Evolutionary conservation across 1,284 basidiomycete species (phyloP).

Genomic region (Malassezia japonica): DNA sequence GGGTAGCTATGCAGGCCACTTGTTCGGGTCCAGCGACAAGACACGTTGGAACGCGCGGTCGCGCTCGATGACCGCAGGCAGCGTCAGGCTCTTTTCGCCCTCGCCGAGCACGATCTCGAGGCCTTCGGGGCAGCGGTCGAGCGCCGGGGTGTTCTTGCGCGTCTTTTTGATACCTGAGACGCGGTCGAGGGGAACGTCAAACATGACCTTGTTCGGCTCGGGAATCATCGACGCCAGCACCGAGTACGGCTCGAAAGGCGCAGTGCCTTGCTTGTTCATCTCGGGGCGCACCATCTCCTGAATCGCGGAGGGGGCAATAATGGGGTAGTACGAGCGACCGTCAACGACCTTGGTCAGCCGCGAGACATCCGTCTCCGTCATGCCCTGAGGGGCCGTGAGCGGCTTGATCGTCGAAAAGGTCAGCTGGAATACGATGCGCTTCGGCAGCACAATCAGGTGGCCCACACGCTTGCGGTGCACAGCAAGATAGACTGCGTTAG

Average conservation of each 20-base stretch:
- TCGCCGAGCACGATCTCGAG: slow-evolving; percentile 12
- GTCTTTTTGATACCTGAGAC: slow-evolving; percentile 10
- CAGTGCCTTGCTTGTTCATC: not conserved
- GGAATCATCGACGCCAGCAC: not conserved
- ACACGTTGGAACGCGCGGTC: slow-evolving; percentile 13
- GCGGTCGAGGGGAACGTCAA: slow-evolving; percentile 1
- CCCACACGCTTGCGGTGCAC: slow-evolving; percentile 17
- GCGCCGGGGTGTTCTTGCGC: slow-evolving; percentile 12
- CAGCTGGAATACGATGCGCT: slow-evolving; percentile 13
- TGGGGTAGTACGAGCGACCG: slow-evolving; percentile 12
- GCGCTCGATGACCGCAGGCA: slow-evolving; percentile 10
- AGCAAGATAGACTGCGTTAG: slow-evolving; percentile 11
- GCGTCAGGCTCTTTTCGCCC: not conserved
- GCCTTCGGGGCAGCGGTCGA: slow-evolving; percentile 13
- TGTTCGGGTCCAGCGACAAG: slow-evolving; percentile 3
- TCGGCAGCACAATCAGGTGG: slow-evolving; percentile 15
- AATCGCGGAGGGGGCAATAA: not conserved
- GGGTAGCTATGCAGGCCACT: slow-evolving; percentile 11
- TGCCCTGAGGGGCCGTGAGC: not conserved
- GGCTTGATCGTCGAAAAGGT: slow-evolving; percentile 6
- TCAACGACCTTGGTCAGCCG: slow-evolving; percentile 5
- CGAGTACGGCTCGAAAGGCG: slow-evolving; percentile 1
- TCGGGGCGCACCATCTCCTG: slow-evolving; percentile 5
- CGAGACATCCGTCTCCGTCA: not conserved
- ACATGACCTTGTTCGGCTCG: slow-evolving; percentile 1